Base-by-base conservation (phyloP, 2,329 filamentous ascomycete genomes). In the Colletotrichum cordylinicola region DNA sequence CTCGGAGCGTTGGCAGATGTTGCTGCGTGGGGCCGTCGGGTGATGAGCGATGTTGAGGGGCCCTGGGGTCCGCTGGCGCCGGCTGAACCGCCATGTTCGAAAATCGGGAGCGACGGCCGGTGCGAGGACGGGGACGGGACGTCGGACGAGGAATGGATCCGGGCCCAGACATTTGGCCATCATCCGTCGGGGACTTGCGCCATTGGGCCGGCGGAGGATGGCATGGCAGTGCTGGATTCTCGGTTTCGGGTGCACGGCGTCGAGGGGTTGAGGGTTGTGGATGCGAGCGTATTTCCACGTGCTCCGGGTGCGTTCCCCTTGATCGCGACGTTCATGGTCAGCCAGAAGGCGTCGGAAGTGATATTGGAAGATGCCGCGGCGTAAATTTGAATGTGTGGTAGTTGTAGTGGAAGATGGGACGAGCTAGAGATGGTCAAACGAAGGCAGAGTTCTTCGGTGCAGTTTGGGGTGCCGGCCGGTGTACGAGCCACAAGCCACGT, bases 231-330 rank as follows among this genome's bases (percentile, higher is more conserved):
- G 8, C 80, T 93, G 68, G 90, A 93, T 80, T 86, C 85, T 0
- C 85, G 89, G 65, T 92, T 93, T 80, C 85, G 87, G 10, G 91
- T 93, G 1, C 83, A 88, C 15, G 90, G 90, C 1, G 88, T 91
- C 0, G 81, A 85, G 2, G 88, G 88, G 0, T 80, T 93, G 65
- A 84, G 92, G 31, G 91, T 93, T 4, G 92, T 93, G 1, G 92
- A 93, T 84, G 92, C 91, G 1, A 89, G 86, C 33, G 86, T 90
- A 1, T 93, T 90, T 24, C 77, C 89, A 27, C 90, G 70, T 89
- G 82, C 68, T 81, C 84, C 29, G 90, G 90, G 21, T 79, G 80
- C 73, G 27, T 71, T 74, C 39, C 91, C 87, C 78, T 86, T 86
- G 60, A 84, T 87, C 4, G 61, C 72, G 52, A 67, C 69, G 6